Evolutionary conservation across 768 basidiomycete species (phyloP), one percentile per base, ranked within the genome.

Genomic region (Cubamyces lactineus): DNA sequence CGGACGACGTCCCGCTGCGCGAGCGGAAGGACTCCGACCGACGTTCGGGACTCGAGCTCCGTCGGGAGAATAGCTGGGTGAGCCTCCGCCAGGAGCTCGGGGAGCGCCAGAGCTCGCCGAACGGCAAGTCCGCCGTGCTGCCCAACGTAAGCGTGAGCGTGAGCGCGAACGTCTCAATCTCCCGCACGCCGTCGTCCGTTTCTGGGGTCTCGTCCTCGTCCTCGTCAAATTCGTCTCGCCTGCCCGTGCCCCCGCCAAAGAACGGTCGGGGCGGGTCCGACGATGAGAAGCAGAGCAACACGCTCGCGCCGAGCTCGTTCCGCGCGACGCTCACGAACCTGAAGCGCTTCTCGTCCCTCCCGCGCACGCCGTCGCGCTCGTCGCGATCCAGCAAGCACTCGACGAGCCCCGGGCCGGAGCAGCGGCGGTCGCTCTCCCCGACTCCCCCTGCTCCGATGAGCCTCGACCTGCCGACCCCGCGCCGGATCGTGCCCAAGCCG

Each of bases 351-450:
- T 82, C 81, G 9, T 79, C 89, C 4, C 76, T 91, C 53, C 87
- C 90, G 5, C 83, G 86, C 34, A 84, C 88, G 7, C 87, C 89
- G 6, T 89, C 88, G 26, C 63, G 80, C n/a, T 78, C 82, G 46
- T 83, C 82, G 7, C 39, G 59, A 15, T 53, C 57, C 6, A 64
- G 61, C 45, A 65, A 66, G 53, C 52, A 30, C 7, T 59, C 61
- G 12, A 49, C 48, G 12, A 53, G 58, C 24, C 57, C 61, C n/a
- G 65, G 61, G 28, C 54, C 52, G 2, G 60, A 52, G 11, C 39
- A 48, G n/a, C 64, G 66, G 2, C 61, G 57, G 23, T 72, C 71
- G 17, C 48, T 56, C 5, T 63, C 65, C 7, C 67, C 62, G 7
- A 12, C 23, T 1, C 57, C 69, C 5, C 53, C 64, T 15, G 63